These are phyloP conservation scores for Nepenthes alata DNA, from an alignment of 179 eudicot species.

Conservation along the genomic window DNA sequence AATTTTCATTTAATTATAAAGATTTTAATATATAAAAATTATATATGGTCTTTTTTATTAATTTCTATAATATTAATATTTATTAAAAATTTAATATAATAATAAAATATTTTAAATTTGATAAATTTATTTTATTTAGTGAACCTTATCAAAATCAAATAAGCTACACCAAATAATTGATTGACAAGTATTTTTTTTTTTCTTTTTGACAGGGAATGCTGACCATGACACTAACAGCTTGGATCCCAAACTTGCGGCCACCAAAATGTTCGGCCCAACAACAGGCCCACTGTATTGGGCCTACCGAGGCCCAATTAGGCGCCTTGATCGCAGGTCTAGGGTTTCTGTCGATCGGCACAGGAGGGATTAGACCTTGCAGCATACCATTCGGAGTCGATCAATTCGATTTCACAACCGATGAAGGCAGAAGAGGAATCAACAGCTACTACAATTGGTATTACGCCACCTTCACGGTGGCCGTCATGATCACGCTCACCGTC, in stretches of 20 bases:
- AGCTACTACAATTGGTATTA: constrained; percentile 79
- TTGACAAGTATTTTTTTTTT: too few relatives aligned
- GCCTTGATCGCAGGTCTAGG: constrained; percentile 26
- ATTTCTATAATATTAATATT: too few relatives aligned
- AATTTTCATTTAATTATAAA: too few relatives aligned
- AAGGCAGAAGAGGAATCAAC: constrained; percentile 45
- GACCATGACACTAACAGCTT: constrained; percentile 37
- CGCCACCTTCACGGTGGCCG: constrained; percentile 39
- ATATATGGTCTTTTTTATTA: too few relatives aligned
- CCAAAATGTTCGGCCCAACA: constrained; percentile 10
- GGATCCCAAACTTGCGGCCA: constrained; percentile 37
- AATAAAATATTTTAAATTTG: too few relatives aligned
- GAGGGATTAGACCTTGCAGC: constrained; percentile 60
- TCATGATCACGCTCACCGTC: constrained; percentile 44
- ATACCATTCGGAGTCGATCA: constrained; percentile 70
- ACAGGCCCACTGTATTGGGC: constrained; percentile 36
- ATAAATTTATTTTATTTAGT: too few relatives aligned
- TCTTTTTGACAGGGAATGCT: constrained; percentile 40
- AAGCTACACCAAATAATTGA: not conserved
- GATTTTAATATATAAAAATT: too few relatives aligned
- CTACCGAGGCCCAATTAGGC: constrained; percentile 30
- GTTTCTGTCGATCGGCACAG: constrained; percentile 36
- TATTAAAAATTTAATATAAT: too few relatives aligned
- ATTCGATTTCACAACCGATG: constrained; percentile 47
- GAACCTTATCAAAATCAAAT: not conserved